Base-by-base conservation (phyloP, 176 grass and related monocot genomes). In the Triticum monococcum region DNA sequence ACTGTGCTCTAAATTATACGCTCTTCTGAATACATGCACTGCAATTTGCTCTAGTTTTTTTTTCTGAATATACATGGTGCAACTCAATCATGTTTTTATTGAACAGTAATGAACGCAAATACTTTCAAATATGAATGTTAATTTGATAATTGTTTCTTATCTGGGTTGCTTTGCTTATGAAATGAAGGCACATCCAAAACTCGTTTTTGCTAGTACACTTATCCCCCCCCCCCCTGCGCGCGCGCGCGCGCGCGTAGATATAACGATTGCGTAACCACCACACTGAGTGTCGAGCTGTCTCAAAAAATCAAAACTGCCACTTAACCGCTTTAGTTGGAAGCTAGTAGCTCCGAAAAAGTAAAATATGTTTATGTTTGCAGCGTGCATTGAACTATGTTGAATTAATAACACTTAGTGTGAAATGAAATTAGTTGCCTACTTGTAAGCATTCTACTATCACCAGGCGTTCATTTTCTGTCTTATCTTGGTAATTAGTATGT, bases 1-100 rank as follows among this genome's bases (percentile, higher is more conserved):
- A 70, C 12, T 74, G n/a, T 79, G 38, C 17, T 75, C 26, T 74
- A 70, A 78, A 82, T 3, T 88, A 35, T 83, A 43, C 68, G 0
- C 22, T 84, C 66, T 60, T 9, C 8, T 28, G 35, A 17, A 10
- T 52, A 79, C 64, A 68, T 76, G 28, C 77, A 36, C 7, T 72
- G 52, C 9, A 77, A n/a, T 86, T 20, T 77, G 56, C n/a, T 68
- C 14, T 81, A 72, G 30, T 80, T 56, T 68, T 25, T 46, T 11
- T 10, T 76, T 13, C 24, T 30, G 36, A 18, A 11, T 78, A 64
- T 20, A 68, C 80, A 13, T 30, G 28, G 9, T 83, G 54, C 11
- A 63, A 26, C 72, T 23, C 37, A 77, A 26, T 61, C 16, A 54
- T 83, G 41, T 28, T 79, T 90, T 79, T 23, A 18, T 20, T 36